phyloP scores from a whole-genome alignment of 1,284 basidiomycete species.

The Puccinia horiana region DNA sequence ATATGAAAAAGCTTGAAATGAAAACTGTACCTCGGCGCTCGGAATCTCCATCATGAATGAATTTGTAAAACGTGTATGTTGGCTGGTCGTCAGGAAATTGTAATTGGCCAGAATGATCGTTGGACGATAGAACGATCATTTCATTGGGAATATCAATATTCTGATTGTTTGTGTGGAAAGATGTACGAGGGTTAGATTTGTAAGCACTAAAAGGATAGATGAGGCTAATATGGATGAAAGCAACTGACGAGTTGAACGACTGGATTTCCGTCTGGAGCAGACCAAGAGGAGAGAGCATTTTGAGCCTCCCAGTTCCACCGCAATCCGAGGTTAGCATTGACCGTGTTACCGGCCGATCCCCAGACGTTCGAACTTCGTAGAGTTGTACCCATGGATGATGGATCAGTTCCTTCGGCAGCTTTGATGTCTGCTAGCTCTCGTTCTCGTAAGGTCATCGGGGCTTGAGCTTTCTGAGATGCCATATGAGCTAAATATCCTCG shows the following conservation, averaged over 20 bases:
- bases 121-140: slow-evolving; percentile 42
- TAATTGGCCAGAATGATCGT: slow-evolving; percentile 29
- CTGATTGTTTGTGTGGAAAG: neutral
- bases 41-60: slow-evolving; percentile 6
- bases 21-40: slow-evolving; percentile 19
- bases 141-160: slow-evolving; percentile 37
- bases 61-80: slow-evolving; percentile 45
- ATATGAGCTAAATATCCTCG: slow-evolving; percentile 40
- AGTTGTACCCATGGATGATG: slow-evolving; percentile 24
- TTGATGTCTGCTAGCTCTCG: slow-evolving; percentile 49
- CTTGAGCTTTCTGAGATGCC: slow-evolving; percentile 33
- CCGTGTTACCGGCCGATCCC: slow-evolving; percentile 11
- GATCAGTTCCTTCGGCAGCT: slow-evolving; percentile 28
- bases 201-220: neutral
- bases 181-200: neutral
- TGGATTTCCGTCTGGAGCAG: neutral
- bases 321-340: slow-evolving; percentile 36
- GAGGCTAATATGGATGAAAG: neutral
- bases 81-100: slow-evolving; percentile 44
- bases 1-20: no score
- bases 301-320: slow-evolving; percentile 39
- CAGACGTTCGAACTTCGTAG: slow-evolving; percentile 45
- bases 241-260: slow-evolving; percentile 43
- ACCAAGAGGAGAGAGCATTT: slow-evolving; percentile 37
- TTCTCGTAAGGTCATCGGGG: slow-evolving; percentile 46